Conservation (phyloP, 129 eudicot species). For the Artemisia annua region DNA sequence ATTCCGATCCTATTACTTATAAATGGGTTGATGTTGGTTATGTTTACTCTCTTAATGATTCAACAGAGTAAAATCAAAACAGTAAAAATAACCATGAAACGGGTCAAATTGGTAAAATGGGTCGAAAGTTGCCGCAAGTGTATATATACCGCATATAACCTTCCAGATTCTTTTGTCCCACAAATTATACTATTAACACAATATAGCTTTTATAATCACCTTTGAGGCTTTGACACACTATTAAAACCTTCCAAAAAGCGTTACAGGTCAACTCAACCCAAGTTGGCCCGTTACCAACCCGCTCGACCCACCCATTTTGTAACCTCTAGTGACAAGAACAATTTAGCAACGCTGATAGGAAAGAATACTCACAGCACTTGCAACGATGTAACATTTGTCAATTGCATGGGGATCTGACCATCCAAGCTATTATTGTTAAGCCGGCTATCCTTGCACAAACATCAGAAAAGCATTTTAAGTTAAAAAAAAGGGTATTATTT, state of each 20-base stretch:
- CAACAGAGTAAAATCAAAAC: not conserved
- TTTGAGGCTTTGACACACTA: not conserved
- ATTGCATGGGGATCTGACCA: slow-evolving; percentile 75
- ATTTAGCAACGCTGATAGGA: not conserved
- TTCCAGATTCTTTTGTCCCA: not conserved
- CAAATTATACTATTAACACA: not conserved
- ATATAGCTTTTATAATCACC: not conserved
- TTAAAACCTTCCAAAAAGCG: not conserved
- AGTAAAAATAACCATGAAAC: not conserved
- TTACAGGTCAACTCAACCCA: not conserved
- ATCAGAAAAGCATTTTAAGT: slow-evolving; percentile 29
- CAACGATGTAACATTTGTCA: slow-evolving; percentile 75
- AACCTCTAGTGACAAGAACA: slow-evolving; percentile 4
- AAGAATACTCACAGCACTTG: slow-evolving; percentile 80
- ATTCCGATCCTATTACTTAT: not conserved
- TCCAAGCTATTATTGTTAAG: slow-evolving; percentile 86
- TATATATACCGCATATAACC: not conserved
- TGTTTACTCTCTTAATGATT: not conserved
- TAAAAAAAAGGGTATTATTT: not conserved
- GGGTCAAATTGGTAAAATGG: not conserved
- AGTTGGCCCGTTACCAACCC: not conserved
- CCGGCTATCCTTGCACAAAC: slow-evolving; percentile 74
- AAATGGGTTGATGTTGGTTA: not conserved
- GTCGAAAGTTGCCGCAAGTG: not conserved
- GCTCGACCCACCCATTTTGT: not conserved